These are phyloP conservation scores for Prinsepia uniflora DNA, from an alignment of 306 rosid species.

Conservation along the genomic window DNA sequence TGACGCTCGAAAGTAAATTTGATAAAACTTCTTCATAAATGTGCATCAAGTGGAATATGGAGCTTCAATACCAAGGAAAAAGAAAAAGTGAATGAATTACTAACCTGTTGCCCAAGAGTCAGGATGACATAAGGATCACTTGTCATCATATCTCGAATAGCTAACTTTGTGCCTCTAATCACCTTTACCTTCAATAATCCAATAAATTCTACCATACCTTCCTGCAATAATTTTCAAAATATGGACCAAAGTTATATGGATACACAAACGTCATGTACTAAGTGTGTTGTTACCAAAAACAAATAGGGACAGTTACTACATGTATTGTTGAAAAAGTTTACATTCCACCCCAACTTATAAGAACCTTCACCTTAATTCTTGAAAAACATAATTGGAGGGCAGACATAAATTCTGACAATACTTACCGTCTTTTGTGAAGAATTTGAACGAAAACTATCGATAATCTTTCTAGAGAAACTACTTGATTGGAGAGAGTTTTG, in stretches of 20 bases:
- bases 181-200: conserved; percentile 93
- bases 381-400: conserved; percentile 22
- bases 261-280: not conserved
- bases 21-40: not conserved
- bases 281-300: not conserved
- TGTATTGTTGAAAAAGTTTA: not conserved
- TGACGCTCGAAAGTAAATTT: not conserved
- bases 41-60: not conserved
- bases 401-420: conserved; percentile 20
- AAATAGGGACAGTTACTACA: conserved; percentile 5
- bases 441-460: conserved; percentile 54
- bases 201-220: conserved; percentile 88
- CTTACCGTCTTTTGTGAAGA: conserved; percentile 56
- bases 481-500: conserved; percentile 25
- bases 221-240: conserved; percentile 51
- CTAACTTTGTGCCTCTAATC: conserved; percentile 79
- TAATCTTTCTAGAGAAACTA: conserved; percentile 42
- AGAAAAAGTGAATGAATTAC: conserved; percentile 22
- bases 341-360: conserved; percentile 9
- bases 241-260: conserved; percentile 15
- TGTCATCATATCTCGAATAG: conserved; percentile 89
- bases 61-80: conserved; percentile 14
- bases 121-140: conserved; percentile 96
- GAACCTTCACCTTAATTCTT: conserved; percentile 7
- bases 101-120: conserved; percentile 84